A percentile compares a stretch with the other conserved stretches of the same genome.
phyloP scores from a whole-genome alignment of 352 stramenopile species.

The Phytophthora citricola region DNA sequence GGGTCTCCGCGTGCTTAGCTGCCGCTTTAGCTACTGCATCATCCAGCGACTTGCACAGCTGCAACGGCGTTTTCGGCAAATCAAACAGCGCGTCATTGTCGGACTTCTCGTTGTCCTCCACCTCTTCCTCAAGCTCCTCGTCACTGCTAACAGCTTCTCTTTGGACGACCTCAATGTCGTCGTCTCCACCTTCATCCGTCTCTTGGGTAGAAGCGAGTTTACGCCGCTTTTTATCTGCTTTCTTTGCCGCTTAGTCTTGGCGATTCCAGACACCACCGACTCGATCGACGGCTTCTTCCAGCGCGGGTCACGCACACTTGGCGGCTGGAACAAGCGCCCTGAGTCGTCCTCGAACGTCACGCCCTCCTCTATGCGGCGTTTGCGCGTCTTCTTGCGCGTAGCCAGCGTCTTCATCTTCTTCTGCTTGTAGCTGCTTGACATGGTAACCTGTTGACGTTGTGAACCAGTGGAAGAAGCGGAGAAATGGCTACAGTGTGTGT shows the following conservation, averaged over 20 bases:
- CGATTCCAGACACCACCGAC: constrained; percentile 43
- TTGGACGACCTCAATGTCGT: constrained; percentile 38
- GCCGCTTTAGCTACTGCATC: constrained; percentile 51
- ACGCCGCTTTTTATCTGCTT: constrained; percentile 42
- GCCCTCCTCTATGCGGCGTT: constrained; percentile 67
- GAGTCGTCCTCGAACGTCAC: constrained; percentile 76
- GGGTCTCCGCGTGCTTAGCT: constrained; percentile 59
- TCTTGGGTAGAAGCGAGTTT: constrained; percentile 38
- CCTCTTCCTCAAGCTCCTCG: constrained; percentile 28
- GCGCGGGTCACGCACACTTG: constrained; percentile 69
- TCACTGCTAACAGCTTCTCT: constrained; percentile 15
- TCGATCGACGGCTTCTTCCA: constrained; percentile 75
- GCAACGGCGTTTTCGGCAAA: constrained; percentile 44
- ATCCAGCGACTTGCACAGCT: constrained; percentile 56
- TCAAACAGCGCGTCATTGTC: constrained; percentile 14
- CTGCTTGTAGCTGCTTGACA: constrained; percentile 88
- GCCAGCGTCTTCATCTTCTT: constrained; percentile 85
- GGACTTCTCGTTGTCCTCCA: constrained; percentile 15
- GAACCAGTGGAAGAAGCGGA: neutral
- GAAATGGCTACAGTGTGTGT: constrained; percentile 23
- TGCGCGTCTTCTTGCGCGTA: constrained; percentile 83
- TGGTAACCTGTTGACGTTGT: constrained; percentile 26
- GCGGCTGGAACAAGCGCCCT: constrained; percentile 71
- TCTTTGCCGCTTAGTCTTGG: constrained; percentile 40
- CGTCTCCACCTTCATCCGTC: constrained; percentile 24